phyloP scores from a whole-genome alignment of 805 yeast genomes.

The Maudiozyma serrabonitensis region DNA sequence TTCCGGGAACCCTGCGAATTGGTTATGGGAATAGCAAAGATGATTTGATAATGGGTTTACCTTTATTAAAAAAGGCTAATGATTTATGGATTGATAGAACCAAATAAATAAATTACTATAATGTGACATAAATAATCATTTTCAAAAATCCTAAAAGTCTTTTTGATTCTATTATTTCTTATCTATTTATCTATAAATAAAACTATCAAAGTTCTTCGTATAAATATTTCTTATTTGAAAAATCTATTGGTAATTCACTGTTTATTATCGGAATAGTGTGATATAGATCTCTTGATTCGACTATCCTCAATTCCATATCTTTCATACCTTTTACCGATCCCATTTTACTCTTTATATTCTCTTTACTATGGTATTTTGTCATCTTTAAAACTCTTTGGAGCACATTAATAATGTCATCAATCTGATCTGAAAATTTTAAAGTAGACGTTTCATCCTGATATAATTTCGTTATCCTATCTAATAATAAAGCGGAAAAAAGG shows the following conservation, averaged over 20 bases:
- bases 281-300: conserved; percentile 43
- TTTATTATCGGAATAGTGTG: conserved; percentile 1
- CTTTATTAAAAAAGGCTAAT: conserved; percentile 14
- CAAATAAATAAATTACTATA: conserved; percentile 1
- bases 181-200: background rate
- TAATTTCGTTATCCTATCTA: conserved; percentile 47
- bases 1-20: conserved; percentile 36
- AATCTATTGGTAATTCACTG: background rate
- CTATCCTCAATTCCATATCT: conserved; percentile 59
- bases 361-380: conserved; percentile 16
- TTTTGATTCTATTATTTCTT: background rate
- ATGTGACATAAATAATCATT: background rate
- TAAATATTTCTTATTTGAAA: conserved; percentile 7
- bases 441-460: conserved; percentile 2
- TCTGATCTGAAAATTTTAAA: conserved; percentile 14
- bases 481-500: conserved; percentile 66
- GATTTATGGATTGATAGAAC: conserved; percentile 4
- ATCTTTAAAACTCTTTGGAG: conserved; percentile 23
- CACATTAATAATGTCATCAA: conserved; percentile 27
- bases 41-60: conserved; percentile 31
- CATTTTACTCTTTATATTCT: conserved; percentile 36
- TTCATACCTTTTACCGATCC: conserved; percentile 49
- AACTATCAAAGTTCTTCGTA: background rate
- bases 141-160: background rate
- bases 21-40: conserved; percentile 39